These are phyloP conservation scores for Brasenia schreberi DNA, from an alignment of 164 flowering plant species.

Conservation along the genomic window DNA sequence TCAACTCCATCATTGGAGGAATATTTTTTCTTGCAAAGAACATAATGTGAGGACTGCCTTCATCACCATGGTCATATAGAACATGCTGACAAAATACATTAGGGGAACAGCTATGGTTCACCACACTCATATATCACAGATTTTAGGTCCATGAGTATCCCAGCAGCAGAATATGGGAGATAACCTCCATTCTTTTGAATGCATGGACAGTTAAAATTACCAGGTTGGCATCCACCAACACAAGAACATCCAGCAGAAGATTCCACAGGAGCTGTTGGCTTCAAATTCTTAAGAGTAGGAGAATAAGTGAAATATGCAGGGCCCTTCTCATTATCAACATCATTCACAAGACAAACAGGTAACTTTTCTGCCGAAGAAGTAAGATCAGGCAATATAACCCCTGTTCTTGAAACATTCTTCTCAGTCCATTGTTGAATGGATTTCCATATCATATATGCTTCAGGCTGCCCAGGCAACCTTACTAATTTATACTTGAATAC, in stretches of 20 bases:
- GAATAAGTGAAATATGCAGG: no score
- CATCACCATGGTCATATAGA: constrained; percentile 24
- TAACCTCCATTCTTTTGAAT: constrained; percentile 24
- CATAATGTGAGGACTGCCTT: constrained; percentile 33
- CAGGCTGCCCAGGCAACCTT: constrained; percentile 39
- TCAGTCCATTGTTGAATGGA: constrained; percentile 31
- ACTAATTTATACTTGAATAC: constrained; percentile 37
- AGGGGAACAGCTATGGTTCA: constrained; percentile 69
- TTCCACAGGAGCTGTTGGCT: no score
- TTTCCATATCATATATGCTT: constrained; percentile 31
- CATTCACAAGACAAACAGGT: constrained; percentile 47
- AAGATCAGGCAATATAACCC: constrained; percentile 32
- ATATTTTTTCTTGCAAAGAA: constrained; percentile 53
- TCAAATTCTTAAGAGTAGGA: no score
- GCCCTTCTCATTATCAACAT: constrained; percentile 42
- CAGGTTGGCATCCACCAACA: no score
- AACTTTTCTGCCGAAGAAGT: constrained; percentile 37
- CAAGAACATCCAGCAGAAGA: no score
- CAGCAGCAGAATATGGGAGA: constrained; percentile 27
- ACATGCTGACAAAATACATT: constrained; percentile 66
- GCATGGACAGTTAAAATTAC: constrained; percentile 36
- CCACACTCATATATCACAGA: constrained; percentile 41
- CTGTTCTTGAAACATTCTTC: constrained; percentile 15
- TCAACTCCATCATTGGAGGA: constrained; percentile 66
- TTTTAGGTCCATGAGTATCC: constrained; percentile 23